Conservation (phyloP, 2,329 filamentous ascomycete species). For the Pseudocercospora vitis region DNA sequence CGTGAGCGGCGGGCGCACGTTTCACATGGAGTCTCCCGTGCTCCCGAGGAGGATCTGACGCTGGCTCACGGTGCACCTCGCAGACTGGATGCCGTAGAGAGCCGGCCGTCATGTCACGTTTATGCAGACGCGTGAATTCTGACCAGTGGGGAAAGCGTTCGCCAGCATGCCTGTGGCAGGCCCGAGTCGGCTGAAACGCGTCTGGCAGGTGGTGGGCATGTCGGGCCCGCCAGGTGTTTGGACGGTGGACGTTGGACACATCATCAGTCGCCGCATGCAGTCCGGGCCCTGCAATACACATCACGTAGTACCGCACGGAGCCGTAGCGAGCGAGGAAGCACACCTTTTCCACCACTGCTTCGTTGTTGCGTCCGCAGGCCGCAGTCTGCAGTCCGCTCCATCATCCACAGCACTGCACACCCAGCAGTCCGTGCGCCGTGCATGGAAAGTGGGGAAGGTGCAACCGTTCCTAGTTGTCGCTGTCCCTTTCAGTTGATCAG, state of each 20-base stretch:
- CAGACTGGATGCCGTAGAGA: background rate
- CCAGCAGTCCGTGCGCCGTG: background rate
- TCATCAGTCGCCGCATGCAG: too few species aligned
- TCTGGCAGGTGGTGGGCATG: background rate
- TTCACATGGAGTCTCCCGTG: background rate
- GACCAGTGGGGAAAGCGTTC: background rate
- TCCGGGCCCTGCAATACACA: too few species aligned
- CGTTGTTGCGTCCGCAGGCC: too few species aligned
- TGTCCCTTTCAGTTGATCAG: background rate
- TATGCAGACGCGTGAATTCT: slow-evolving; percentile 3
- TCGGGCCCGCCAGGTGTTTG: background rate
- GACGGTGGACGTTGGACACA: too few species aligned
- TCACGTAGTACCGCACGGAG: background rate
- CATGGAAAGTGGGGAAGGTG: slow-evolving; percentile 1
- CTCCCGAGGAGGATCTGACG: background rate
- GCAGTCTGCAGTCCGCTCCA: too few species aligned
- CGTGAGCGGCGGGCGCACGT: background rate
- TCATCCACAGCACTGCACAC: too few species aligned
- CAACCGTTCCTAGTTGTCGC: background rate
- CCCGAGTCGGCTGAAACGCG: slow-evolving; percentile 5
- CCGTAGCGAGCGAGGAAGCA: background rate
- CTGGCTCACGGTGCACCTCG: background rate
- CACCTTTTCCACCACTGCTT: too few species aligned
- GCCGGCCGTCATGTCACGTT: slow-evolving; percentile 4
- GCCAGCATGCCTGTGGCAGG: background rate